Evolutionary conservation across 768 basidiomycete species (phyloP), one percentile per base, ranked within the genome.

Genomic region (Cantharellus cinnabarinus): DNA sequence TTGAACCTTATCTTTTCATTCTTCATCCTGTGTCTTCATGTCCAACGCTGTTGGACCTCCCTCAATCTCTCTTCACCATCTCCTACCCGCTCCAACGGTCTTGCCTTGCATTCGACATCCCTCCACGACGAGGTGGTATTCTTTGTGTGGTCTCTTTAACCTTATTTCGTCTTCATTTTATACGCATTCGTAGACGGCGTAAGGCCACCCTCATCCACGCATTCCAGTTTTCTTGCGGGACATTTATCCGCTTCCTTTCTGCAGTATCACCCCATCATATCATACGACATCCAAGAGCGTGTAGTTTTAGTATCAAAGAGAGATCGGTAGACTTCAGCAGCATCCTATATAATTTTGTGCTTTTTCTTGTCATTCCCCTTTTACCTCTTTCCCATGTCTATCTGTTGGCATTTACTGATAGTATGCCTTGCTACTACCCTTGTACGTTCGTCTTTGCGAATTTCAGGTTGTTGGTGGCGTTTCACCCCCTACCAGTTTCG

Each of bases 111-210:
- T 29, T 29, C 20, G 20, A 29, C 20, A 29, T 29, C 44, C 44
- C 29, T 48, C 29, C 10, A 10, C 44, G 44, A 10, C 29, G 10
- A 10, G 10, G 10, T 48, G 44, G 44, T 48, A 29, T 10, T 48
- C 44, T 48, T 48, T 48, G 44, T 54, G 39, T 14, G 38, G 42
- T 62, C 53, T 42, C 60, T 41, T 61, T 55, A 35, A 37, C 35
- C 48, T 53, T 39, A 40, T 62, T 54, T 41, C 42, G 3, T n/a
- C 35, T 38, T 55, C 48, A 34, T 58, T 7, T 58, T n/a, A 5
- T 58, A 7, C 15, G 35, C 58, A 20, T 10, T 39, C n/a, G 14
- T 10, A 41, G 39, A 10, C 14, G 56, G 14, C 15, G 37, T 14
- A 41, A 41, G 14, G 15, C 10, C 10, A 7, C 56, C 7, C 40